phyloP scores from a whole-genome alignment of 768 basidiomycete genomes.

The Hygrophorus russula region DNA sequence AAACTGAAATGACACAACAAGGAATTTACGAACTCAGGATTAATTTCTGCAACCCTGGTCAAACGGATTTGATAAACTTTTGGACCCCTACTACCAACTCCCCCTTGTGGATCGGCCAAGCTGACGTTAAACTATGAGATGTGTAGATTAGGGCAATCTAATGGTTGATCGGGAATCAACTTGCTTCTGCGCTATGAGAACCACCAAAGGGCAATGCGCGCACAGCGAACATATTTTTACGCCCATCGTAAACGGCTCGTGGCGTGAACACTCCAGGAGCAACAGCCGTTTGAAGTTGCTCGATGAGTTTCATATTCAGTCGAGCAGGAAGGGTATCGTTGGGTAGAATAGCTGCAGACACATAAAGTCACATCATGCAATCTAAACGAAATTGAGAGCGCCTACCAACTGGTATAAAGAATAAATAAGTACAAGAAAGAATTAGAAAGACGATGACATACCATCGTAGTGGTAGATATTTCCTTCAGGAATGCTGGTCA shows the following conservation, averaged over 20 bases:
- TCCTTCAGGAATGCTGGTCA: constrained; percentile 44
- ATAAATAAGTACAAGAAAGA: constrained; percentile 4
- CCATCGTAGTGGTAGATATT: constrained; percentile 76
- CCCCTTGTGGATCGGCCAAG: constrained; percentile 27
- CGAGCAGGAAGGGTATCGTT: constrained; percentile 58
- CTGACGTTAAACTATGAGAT: constrained; percentile 47
- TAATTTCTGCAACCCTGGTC: constrained; percentile 45
- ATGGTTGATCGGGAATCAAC: neutral
- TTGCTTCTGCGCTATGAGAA: constrained; percentile 38
- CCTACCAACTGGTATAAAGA: constrained; percentile 30
- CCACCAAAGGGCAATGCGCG: constrained; percentile 50
- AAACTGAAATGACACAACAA: neutral
- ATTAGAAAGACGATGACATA: constrained; percentile 20
- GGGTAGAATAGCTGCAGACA: constrained; percentile 43
- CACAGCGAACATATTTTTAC: constrained; percentile 63
- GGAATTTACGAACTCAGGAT: constrained; percentile 29
- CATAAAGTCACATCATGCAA: neutral
- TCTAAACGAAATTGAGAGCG: constrained; percentile 6
- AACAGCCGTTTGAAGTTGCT: constrained; percentile 42
- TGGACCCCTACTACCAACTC: constrained; percentile 31
- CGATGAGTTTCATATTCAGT: constrained; percentile 63
- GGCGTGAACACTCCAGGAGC: constrained; percentile 64
- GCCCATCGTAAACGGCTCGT: constrained; percentile 65
- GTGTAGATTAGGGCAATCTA: constrained; percentile 3
- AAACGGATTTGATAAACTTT: constrained; percentile 59